Evolutionary conservation across 2,329 filamentous ascomycete genomes (phyloP).

Genomic region (Alternaria postmessia): DNA sequence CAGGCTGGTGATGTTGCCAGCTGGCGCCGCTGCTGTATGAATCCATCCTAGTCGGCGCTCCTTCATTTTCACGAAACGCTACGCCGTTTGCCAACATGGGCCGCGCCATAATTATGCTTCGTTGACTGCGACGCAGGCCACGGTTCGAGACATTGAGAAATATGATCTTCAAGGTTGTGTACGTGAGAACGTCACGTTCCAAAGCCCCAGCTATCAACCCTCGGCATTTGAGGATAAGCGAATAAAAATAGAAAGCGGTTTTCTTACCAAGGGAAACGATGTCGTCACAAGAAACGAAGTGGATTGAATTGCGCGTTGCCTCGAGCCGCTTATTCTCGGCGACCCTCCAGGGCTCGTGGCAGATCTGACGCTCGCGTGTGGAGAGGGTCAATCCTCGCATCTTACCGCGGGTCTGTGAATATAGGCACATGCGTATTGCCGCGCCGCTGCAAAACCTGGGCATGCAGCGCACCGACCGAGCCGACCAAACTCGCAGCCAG

Average conservation of each 20-base stretch:
- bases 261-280: background rate
- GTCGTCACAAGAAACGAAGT: background rate
- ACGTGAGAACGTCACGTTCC: background rate
- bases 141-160: background rate
- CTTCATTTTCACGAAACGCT: background rate
- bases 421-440: background rate
- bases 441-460: background rate
- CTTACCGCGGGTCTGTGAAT: slow-evolving; percentile 2
- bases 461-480: slow-evolving; percentile 3
- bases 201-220: background rate
- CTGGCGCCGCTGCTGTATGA: background rate
- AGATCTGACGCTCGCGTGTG: background rate
- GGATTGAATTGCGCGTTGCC: slow-evolving; percentile 4
- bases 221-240: background rate
- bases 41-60: background rate
- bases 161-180: background rate
- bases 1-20: background rate
- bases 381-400: slow-evolving; percentile 1
- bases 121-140: background rate
- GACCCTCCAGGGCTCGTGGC: background rate
- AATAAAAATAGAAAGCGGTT: background rate
- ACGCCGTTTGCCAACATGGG: background rate
- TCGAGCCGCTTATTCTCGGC: slow-evolving; percentile 3
- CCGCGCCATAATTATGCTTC: background rate
- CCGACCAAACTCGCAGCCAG: background rate